A percentile compares a stretch with the other conserved stretches of the same genome.
Evolutionary conservation across 2,329 filamentous ascomycete genomes (phyloP).

Genomic region (Graphiopsis chlorocephala): DNA sequence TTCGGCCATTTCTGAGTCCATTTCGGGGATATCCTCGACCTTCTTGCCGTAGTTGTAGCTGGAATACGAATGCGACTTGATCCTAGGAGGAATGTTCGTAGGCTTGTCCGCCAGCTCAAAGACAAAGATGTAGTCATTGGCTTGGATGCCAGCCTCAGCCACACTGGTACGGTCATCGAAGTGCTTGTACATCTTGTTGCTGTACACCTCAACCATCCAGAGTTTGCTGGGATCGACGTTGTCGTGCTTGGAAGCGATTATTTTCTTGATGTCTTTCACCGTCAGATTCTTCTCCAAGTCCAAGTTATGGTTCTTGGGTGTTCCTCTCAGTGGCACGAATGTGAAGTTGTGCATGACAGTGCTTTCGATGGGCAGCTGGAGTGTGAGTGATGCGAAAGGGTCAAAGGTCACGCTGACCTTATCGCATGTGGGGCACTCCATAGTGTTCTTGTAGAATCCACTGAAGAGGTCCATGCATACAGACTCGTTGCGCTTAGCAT

Average conservation of each 20-base stretch:
- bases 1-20: slow-evolving; percentile 63
- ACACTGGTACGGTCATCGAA: slow-evolving; percentile 69
- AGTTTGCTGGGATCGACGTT: slow-evolving; percentile 58
- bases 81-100: slow-evolving; percentile 68
- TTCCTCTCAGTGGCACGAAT: slow-evolving; percentile 73
- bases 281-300: slow-evolving; percentile 76
- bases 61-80: slow-evolving; percentile 47
- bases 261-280: slow-evolving; percentile 65
- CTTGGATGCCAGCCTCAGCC: slow-evolving; percentile 66
- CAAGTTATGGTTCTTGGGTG: slow-evolving; percentile 68
- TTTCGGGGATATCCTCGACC: slow-evolving; percentile 50
- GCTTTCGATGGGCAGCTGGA: slow-evolving; percentile 84
- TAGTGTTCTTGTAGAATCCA: slow-evolving; percentile 96
- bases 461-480: slow-evolving; percentile 94
- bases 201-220: slow-evolving; percentile 81
- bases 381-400: slow-evolving; percentile 89
- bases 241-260: slow-evolving; percentile 53
- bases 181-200: slow-evolving; percentile 79
- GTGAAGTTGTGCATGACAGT: slow-evolving; percentile 73
- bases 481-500: slow-evolving; percentile 88
- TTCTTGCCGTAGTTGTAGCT: slow-evolving; percentile 37
- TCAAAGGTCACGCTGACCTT: slow-evolving; percentile 99
- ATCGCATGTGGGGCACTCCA: slow-evolving; percentile 84
- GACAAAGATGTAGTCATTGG: slow-evolving; percentile 62
- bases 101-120: slow-evolving; percentile 77